Evolutionary conservation across 371 early-diverging fungal species (phyloP).

Genomic region (Syncephalastrum monosporum): DNA sequence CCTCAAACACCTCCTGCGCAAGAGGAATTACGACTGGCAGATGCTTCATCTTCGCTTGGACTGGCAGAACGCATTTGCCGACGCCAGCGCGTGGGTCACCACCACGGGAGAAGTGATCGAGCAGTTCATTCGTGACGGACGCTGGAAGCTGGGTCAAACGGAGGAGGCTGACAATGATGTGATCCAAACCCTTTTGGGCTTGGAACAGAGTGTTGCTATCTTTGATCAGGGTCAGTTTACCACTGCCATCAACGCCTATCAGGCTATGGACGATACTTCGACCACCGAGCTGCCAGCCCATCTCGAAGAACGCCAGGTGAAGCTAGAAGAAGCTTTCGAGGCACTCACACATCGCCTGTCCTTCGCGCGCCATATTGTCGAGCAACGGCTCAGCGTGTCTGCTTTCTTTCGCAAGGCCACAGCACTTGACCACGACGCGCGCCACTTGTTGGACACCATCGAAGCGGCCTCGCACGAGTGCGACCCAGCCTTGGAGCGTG

Average conservation of each 20-base stretch:
- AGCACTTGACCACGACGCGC: not conserved
- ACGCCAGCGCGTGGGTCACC: constrained; percentile 30
- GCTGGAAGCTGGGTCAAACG: constrained; percentile 20
- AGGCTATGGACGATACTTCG: constrained; percentile 46
- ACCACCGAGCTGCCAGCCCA: constrained; percentile 39
- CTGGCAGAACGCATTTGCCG: constrained; percentile 46
- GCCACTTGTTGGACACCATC: too few species aligned
- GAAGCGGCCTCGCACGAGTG: too few species aligned
- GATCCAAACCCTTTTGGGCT: constrained; percentile 22
- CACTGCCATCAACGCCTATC: constrained; percentile 36
- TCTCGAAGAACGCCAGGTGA: constrained; percentile 44
- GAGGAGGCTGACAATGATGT: constrained; percentile 12
- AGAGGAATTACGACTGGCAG: constrained; percentile 38
- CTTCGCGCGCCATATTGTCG: constrained; percentile 45
- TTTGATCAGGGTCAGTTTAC: constrained; percentile 46
- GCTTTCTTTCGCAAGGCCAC: constrained; percentile 35
- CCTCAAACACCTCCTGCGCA: constrained; percentile 37
- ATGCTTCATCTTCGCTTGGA: constrained; percentile 36
- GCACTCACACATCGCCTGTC: constrained; percentile 33
- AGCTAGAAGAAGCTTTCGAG: constrained; percentile 43
- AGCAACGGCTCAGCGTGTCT: constrained; percentile 39
- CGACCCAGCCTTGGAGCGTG: constrained; percentile 31
- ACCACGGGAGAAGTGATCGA: constrained; percentile 19
- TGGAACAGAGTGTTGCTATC: constrained; percentile 30
- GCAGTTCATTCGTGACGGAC: constrained; percentile 28